phyloP scores from a whole-genome alignment of 2,329 filamentous ascomycete genomes.

The Xylaria sp. region DNA sequence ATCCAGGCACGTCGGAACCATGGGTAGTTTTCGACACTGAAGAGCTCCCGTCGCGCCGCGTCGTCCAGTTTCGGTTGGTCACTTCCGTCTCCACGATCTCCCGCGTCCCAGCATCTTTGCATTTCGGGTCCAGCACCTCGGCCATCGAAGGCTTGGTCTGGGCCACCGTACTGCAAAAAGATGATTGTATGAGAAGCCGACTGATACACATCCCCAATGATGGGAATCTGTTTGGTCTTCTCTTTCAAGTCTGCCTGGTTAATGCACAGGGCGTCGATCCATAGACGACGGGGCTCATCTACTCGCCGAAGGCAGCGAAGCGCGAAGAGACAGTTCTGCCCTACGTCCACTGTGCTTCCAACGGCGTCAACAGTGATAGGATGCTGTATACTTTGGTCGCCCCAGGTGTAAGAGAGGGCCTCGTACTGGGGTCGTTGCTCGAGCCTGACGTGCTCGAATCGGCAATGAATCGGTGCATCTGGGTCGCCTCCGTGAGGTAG shows the following conservation, averaged over 20 bases:
- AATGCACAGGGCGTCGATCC: constrained; percentile 37
- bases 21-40: background rate
- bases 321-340: constrained; percentile 14
- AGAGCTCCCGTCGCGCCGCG: constrained; percentile 2
- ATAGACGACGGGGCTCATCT: constrained; percentile 21
- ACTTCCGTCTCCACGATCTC: background rate
- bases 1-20: constrained; percentile 17
- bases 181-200: constrained; percentile 15
- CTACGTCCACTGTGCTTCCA: constrained; percentile 5
- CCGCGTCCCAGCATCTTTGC: constrained; percentile 8
- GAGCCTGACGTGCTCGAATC: constrained; percentile 1
- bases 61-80: constrained; percentile 7
- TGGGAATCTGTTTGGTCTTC: constrained; percentile 23
- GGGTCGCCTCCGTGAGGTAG: constrained; percentile 2
- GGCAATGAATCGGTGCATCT: constrained; percentile 2
- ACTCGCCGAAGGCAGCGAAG: constrained; percentile 25
- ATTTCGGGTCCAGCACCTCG: constrained; percentile 12
- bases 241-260: constrained; percentile 33
- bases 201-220: constrained; percentile 32
- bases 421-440: constrained; percentile 19
- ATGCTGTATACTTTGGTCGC: constrained; percentile 20
- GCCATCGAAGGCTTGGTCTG: constrained; percentile 10
- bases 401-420: constrained; percentile 38
- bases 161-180: constrained; percentile 7
- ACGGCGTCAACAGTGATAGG: constrained; percentile 19